These are phyloP conservation scores for Acanthamoeba polyphaga DNA, from an alignment of 208 protist genomes.

Conservation along the genomic window DNA sequence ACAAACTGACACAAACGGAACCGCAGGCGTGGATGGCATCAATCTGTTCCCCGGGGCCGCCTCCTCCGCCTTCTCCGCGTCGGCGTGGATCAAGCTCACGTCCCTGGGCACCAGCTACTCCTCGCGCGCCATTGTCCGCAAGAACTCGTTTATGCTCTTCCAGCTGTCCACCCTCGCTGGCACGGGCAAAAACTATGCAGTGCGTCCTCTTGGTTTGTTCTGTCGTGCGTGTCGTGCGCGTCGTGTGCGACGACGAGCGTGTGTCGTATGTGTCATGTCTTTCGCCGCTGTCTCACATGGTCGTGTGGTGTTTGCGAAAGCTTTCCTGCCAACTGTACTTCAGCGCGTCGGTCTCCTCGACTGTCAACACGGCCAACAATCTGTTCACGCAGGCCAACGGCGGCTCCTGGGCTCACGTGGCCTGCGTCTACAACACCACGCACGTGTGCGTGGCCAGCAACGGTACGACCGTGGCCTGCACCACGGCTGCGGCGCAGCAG, in stretches of 20 bases:
- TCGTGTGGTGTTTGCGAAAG: neutral
- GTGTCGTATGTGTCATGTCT: neutral
- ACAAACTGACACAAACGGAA: no score
- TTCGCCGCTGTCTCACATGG: neutral
- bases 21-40: neutral
- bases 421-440: slow-evolving; percentile 24
- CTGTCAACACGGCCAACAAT: neutral
- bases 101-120: neutral
- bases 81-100: slow-evolving; percentile 7
- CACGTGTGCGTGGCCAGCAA: neutral
- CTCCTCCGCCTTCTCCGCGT: neutral
- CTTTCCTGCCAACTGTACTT: neutral
- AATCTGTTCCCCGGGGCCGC: neutral
- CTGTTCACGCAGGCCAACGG: neutral
- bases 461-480: neutral
- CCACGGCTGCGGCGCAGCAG: neutral
- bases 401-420: neutral
- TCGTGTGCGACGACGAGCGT: no score
- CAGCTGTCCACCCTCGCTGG: neutral
- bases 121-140: neutral
- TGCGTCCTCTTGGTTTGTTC: neutral
- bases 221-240: no score
- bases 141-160: neutral
- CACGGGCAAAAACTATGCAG: neutral
- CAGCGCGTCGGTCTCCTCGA: neutral